phyloP scores from a whole-genome alignment of 139 green algal species.

The Chlorella ohadii region DNA sequence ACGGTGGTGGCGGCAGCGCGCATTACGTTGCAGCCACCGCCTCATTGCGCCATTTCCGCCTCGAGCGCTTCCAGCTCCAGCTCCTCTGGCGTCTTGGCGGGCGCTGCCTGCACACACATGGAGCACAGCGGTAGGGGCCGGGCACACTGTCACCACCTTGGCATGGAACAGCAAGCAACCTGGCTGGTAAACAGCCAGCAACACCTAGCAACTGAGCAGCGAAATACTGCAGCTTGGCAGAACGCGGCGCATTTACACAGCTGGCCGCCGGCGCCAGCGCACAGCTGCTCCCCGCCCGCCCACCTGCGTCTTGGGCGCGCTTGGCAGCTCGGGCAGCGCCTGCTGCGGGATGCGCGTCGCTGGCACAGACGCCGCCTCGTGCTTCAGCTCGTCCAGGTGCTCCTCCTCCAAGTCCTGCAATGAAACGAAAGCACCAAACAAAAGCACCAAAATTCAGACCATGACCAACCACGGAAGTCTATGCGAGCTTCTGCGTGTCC shows the following conservation, averaged over 20 bases:
- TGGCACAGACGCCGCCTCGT: slow-evolving; percentile 73
- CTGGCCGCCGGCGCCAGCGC: no score
- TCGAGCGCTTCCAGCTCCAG: slow-evolving; percentile 89
- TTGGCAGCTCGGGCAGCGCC: slow-evolving; percentile 30
- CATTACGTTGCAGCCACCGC: background rate
- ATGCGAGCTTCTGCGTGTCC: no score
- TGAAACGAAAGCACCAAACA: no score
- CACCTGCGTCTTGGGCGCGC: background rate
- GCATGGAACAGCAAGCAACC: background rate
- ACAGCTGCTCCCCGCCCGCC: background rate
- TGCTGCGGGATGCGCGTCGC: slow-evolving; percentile 41
- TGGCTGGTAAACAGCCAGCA: no score
- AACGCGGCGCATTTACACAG: no score
- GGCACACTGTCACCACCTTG: no score
- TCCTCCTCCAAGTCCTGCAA: slow-evolving; percentile 68
- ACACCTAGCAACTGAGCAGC: background rate
- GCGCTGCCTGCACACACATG: slow-evolving; percentile 30
- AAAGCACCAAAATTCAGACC: no score
- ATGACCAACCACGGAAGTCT: no score
- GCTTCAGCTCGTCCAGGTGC: slow-evolving; percentile 78
- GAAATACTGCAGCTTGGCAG: background rate
- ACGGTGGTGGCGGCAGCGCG: background rate
- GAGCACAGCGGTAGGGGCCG: no score
- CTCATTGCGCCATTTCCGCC: slow-evolving; percentile 87
- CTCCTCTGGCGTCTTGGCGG: slow-evolving; percentile 85